phyloP scores from a whole-genome alignment of 2,329 filamentous ascomycete genomes.

The Pseudocercospora pini-densiflorae region DNA sequence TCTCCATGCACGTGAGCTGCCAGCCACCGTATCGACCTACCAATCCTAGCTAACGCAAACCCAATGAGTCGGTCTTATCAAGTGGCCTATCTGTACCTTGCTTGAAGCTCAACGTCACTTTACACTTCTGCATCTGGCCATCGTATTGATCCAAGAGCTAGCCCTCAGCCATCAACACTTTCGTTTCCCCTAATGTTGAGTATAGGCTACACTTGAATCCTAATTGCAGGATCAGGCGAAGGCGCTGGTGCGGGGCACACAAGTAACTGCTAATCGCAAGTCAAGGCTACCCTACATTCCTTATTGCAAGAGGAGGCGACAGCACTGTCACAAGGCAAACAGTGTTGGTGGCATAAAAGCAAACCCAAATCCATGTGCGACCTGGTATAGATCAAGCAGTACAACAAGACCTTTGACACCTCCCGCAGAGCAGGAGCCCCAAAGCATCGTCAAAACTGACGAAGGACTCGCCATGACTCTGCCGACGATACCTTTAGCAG shows the following conservation, averaged over 20 bases:
- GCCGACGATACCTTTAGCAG: conserved; percentile 22
- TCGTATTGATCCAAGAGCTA: background rate
- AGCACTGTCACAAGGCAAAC: background rate
- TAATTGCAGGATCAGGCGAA: background rate
- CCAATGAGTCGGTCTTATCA: background rate
- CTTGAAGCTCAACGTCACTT: background rate
- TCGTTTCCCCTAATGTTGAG: background rate
- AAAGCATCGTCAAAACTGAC: background rate
- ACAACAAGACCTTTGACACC: too few species aligned
- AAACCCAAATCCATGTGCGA: background rate
- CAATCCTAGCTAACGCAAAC: conserved; percentile 1
- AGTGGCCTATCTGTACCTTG: conserved; percentile 10
- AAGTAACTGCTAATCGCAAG: background rate
- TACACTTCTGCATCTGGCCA: background rate
- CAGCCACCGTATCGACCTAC: conserved; percentile 14
- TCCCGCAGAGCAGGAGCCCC: too few species aligned
- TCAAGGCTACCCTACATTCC: background rate
- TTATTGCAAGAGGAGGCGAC: background rate
- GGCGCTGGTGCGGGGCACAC: background rate
- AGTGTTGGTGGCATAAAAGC: background rate
- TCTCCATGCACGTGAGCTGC: background rate
- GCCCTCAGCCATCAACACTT: background rate
- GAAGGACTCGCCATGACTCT: conserved; percentile 15
- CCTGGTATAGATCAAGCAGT: background rate
- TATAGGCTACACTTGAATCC: background rate